Evolutionary conservation across 2,329 filamentous ascomycete genomes (phyloP).

Genomic region (Sporothrix schenckii): DNA sequence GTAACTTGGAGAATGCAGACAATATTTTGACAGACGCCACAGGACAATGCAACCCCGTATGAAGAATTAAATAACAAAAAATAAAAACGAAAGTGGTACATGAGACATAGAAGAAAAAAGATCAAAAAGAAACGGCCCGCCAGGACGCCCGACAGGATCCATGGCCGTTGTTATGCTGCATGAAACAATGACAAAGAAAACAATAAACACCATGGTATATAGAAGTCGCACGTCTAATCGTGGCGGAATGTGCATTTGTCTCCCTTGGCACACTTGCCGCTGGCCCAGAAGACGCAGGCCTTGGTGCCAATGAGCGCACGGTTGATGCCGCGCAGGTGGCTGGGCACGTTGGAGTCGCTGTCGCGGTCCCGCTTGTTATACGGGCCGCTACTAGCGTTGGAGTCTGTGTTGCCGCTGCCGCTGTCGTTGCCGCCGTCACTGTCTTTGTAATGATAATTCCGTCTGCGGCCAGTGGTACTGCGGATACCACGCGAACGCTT

Average conservation of each 20-base stretch:
- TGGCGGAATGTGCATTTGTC: slow-evolving; percentile 75
- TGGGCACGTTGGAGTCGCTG: slow-evolving; percentile 42
- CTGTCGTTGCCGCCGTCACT: background rate
- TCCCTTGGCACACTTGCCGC: slow-evolving; percentile 72
- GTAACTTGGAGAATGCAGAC: background rate
- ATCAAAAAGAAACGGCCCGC: background rate
- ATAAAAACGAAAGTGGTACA: background rate
- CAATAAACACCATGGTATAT: background rate
- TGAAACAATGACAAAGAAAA: slow-evolving; percentile 11
- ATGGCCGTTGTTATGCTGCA: slow-evolving; percentile 1
- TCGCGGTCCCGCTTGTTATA: slow-evolving; percentile 39
- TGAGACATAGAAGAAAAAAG: background rate
- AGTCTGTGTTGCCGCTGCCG: slow-evolving; percentile 20
- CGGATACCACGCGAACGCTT: background rate
- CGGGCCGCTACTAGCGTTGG: slow-evolving; percentile 29
- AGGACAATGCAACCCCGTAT: slow-evolving; percentile 8
- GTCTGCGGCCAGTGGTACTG: no score
- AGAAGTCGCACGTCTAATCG: slow-evolving; percentile 46
- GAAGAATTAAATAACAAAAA: background rate
- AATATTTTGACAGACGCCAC: background rate
- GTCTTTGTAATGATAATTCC: background rate
- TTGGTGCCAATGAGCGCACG: slow-evolving; percentile 66
- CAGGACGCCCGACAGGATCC: background rate
- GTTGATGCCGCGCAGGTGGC: slow-evolving; percentile 53
- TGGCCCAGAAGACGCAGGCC: slow-evolving; percentile 69